Conservation (phyloP, 192 early-diverging fungal species). For the Backusella luteola region DNA sequence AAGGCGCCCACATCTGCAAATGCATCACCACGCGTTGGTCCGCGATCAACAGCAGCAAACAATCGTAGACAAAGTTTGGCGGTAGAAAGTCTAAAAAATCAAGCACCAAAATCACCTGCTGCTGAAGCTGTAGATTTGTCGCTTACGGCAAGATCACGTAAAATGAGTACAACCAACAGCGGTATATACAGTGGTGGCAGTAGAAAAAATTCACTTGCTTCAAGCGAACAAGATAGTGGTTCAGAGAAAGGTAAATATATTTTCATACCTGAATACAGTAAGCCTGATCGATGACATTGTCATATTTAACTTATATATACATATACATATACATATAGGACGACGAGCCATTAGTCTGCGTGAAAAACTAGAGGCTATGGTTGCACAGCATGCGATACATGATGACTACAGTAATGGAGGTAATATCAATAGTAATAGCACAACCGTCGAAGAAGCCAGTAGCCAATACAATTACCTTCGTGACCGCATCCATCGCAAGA, state of each 20-base stretch:
- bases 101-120: neutral
- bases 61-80: slow-evolving; percentile 9
- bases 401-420: neutral
- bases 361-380: slow-evolving; percentile 27
- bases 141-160: neutral
- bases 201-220: slow-evolving; percentile 20
- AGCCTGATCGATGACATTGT: neutral
- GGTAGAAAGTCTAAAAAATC: neutral
- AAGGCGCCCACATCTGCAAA: neutral
- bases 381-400: slow-evolving; percentile 28
- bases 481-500: neutral
- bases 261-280: neutral
- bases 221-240: neutral
- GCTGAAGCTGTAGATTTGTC: neutral
- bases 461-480: neutral
- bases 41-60: neutral
- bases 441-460: neutral
- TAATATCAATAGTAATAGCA: neutral
- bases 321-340: neutral
- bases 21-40: slow-evolving; percentile 11
- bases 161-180: neutral
- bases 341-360: slow-evolving; percentile 21
- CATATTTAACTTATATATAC: neutral
- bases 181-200: neutral
- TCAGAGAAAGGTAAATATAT: slow-evolving; percentile 9